Conservation (phyloP, 2,329 filamentous ascomycete genomes). For the Didymella sp. region DNA sequence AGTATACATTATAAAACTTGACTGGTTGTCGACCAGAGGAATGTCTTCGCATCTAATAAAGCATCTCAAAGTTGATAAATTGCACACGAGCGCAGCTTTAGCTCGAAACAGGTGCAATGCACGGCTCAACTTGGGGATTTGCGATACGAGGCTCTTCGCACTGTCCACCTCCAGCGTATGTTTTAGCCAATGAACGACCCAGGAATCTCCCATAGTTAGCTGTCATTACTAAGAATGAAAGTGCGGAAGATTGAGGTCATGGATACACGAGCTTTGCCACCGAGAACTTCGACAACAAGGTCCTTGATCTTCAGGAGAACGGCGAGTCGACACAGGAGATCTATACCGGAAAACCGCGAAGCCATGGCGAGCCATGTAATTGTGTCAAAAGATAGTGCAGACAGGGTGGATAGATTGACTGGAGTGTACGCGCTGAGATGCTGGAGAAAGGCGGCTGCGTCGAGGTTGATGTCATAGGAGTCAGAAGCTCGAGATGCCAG, state of each 20-base stretch:
- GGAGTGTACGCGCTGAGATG: background rate
- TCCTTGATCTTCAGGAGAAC: background rate
- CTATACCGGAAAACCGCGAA: background rate
- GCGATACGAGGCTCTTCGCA: conserved; percentile 3
- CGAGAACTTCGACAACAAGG: background rate
- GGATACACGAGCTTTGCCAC: background rate
- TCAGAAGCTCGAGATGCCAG: background rate
- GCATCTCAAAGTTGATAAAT: background rate
- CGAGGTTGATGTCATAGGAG: background rate
- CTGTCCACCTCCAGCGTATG: background rate
- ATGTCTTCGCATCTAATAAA: background rate
- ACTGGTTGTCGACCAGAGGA: background rate
- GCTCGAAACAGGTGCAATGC: background rate
- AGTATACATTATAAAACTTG: conserved; percentile 14
- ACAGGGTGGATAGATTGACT: background rate
- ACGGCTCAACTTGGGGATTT: conserved; percentile 1
- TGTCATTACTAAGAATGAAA: background rate
- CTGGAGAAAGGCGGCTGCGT: background rate
- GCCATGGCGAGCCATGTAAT: background rate
- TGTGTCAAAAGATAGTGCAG: background rate
- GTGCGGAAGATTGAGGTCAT: background rate
- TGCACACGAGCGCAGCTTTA: background rate
- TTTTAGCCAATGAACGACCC: background rate
- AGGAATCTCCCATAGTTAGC: background rate
- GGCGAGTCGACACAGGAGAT: background rate